Percentiles rank a stretch among this genome's conserved stretches.
Conservation (phyloP, 371 early-diverging fungal species). For the Lichtheimia ramosa region DNA sequence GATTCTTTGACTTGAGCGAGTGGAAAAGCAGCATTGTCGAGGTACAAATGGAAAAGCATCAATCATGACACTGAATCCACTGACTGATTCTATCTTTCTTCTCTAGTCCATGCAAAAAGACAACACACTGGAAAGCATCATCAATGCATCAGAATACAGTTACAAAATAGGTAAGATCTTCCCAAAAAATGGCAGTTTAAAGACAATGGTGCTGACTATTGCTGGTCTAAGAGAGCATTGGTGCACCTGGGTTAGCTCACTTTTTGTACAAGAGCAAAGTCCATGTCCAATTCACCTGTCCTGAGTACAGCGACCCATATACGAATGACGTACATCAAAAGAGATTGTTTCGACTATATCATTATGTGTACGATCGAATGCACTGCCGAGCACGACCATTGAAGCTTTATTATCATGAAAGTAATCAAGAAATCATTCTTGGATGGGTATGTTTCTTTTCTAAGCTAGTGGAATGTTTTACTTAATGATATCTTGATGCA, state of each 20-base stretch:
- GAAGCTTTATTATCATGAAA: conserved; percentile 61
- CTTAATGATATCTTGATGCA: neutral
- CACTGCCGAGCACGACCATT: conserved; percentile 57
- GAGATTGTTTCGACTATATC: conserved; percentile 65
- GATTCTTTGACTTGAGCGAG: conserved; percentile 79
- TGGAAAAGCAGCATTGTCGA: conserved; percentile 68
- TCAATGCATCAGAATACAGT: conserved; percentile 28
- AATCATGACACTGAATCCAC: neutral
- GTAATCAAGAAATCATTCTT: conserved; percentile 63
- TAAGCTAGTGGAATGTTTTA: neutral
- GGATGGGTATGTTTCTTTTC: conserved; percentile 65
- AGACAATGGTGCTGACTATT: neutral
- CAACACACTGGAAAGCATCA: conserved; percentile 23
- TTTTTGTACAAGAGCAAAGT: conserved; percentile 74
- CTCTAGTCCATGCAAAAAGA: conserved; percentile 27
- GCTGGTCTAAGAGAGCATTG: conserved; percentile 53
- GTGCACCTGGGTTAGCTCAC: conserved; percentile 71
- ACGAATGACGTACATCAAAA: conserved; percentile 35
- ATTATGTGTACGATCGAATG: conserved; percentile 66
- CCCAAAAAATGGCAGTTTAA: neutral
- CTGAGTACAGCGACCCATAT: conserved; percentile 56
- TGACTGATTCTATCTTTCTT: too few species aligned
- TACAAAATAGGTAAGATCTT: conserved; percentile 31
- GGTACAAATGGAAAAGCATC: conserved; percentile 25
- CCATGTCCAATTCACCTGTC: conserved; percentile 70